Evolutionary conservation across 192 early-diverging fungal genomes (phyloP).

Genomic region (Thamnidium elegans): DNA sequence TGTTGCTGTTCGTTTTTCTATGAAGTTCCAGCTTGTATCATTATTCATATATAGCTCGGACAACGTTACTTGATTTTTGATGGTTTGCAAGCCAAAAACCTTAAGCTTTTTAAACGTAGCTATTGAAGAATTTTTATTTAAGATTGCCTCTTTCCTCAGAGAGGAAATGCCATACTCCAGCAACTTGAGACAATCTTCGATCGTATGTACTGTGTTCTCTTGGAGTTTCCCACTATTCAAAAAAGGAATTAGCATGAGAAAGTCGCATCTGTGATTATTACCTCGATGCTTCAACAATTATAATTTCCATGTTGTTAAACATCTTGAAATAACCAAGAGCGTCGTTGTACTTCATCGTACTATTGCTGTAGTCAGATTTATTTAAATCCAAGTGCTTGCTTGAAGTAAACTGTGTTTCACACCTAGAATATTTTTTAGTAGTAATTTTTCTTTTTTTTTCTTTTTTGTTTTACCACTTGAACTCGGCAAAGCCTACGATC

Average conservation of each 20-base stretch:
- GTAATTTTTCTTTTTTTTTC: neutral
- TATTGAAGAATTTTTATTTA: neutral
- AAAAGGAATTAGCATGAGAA: conserved; percentile 2
- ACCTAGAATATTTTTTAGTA: conserved; percentile 4
- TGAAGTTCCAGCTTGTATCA: conserved; percentile 1
- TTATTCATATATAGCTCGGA: neutral
- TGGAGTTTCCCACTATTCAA: too few species aligned
- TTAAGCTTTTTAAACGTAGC: conserved; percentile 3
- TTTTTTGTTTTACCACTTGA: neutral
- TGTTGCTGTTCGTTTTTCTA: conserved; percentile 1
- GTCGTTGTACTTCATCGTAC: neutral
- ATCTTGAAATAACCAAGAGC: neutral
- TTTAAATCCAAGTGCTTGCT: conserved; percentile 1
- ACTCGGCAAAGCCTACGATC: neutral
- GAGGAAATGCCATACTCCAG: conserved; percentile 1
- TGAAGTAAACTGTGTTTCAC: conserved; percentile 2
- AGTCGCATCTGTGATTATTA: too few species aligned
- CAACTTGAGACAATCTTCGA: conserved; percentile 1
- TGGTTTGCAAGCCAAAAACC: neutral
- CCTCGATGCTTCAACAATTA: too few species aligned
- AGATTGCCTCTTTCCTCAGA: neutral
- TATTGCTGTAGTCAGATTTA: neutral
- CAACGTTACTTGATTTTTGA: conserved; percentile 3
- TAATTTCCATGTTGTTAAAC: neutral
- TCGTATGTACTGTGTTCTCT: neutral